Conservation (phyloP, 108 stramenopile species). For the Cyclotella baltica region DNA sequence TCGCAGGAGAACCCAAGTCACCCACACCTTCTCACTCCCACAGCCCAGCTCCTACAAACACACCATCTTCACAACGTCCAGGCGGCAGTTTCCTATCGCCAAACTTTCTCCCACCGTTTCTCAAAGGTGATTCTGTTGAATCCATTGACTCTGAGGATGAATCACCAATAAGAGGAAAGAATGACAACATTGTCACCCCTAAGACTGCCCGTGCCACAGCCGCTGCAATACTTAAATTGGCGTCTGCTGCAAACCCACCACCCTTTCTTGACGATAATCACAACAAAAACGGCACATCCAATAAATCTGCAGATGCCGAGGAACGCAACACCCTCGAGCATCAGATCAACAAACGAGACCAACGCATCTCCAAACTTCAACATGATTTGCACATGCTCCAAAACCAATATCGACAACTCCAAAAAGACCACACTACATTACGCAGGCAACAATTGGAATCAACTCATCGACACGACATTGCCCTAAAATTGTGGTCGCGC, state of each 20-base stretch:
- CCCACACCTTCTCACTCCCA: not conserved
- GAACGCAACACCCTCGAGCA: constrained; percentile 34
- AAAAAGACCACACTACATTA: constrained; percentile 37
- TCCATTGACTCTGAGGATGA: constrained; percentile 7
- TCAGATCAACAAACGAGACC: constrained; percentile 34
- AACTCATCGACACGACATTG: constrained; percentile 37
- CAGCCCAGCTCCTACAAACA: not conserved
- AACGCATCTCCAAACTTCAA: constrained; percentile 38
- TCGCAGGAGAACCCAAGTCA: constrained; percentile 23
- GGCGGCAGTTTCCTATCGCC: constrained; percentile 1
- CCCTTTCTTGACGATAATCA: not conserved
- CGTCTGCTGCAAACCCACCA: constrained; percentile 16
- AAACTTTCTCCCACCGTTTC: constrained; percentile 11
- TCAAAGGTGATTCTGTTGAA: constrained; percentile 9
- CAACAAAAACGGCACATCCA: not conserved
- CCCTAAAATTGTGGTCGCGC: constrained; percentile 40
- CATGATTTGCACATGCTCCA: constrained; percentile 30
- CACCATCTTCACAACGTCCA: constrained; percentile 20
- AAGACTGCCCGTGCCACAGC: constrained; percentile 42
- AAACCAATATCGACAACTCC: constrained; percentile 16
- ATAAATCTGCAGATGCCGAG: not conserved
- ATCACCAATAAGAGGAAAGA: constrained; percentile 7
- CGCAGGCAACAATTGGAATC: constrained; percentile 51
- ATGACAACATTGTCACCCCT: constrained; percentile 21
- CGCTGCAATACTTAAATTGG: constrained; percentile 24